These are phyloP conservation scores for Ceratobasidium sp. DNA, from an alignment of 1,284 basidiomycete species.

Conservation along the genomic window DNA sequence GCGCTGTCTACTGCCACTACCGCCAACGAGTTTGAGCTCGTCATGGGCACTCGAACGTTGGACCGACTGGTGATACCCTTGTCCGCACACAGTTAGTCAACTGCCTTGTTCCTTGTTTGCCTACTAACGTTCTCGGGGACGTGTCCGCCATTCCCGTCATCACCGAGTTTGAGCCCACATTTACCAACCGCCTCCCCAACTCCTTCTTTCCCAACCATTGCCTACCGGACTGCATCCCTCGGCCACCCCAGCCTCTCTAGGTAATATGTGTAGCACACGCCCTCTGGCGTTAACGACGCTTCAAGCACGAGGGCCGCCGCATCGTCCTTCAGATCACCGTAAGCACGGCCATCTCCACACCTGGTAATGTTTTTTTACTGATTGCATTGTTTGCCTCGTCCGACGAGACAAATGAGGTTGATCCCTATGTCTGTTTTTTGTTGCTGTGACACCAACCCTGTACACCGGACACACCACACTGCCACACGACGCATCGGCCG, in stretches of 20 bases:
- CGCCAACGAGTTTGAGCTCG: conserved; percentile 94
- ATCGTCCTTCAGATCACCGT: conserved; percentile 88
- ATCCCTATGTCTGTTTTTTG: conserved; percentile 98
- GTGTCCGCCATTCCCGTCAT: conserved; percentile 75
- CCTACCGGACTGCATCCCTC: conserved; percentile 73
- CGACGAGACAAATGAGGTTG: conserved; percentile 94
- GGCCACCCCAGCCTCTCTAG: conserved; percentile 68
- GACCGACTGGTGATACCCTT: conserved; percentile 90
- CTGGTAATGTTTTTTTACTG: conserved; percentile 5
- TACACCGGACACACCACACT: conserved; percentile 93
- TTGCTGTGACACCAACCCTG: conserved; percentile 92
- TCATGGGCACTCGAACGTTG: conserved; percentile 96
- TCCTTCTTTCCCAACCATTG: conserved; percentile 75
- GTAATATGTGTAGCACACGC: conserved; percentile 81
- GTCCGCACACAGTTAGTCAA: conserved; percentile 85
- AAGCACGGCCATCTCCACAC: conserved; percentile 55
- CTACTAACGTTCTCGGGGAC: conserved; percentile 56
- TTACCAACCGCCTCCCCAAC: conserved; percentile 69
- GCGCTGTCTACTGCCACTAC: conserved; percentile 69
- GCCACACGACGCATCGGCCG: conserved; percentile 92
- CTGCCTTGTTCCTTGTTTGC: conserved; percentile 9
- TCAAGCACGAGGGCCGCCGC: conserved; percentile 79
- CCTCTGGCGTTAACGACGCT: conserved; percentile 84
- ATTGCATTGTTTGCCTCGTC: conserved; percentile 64
- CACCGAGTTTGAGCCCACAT: conserved; percentile 81